These are phyloP conservation scores for Myxozyma neotropica DNA, from an alignment of 805 yeast genomes.

Conservation along the genomic window DNA sequence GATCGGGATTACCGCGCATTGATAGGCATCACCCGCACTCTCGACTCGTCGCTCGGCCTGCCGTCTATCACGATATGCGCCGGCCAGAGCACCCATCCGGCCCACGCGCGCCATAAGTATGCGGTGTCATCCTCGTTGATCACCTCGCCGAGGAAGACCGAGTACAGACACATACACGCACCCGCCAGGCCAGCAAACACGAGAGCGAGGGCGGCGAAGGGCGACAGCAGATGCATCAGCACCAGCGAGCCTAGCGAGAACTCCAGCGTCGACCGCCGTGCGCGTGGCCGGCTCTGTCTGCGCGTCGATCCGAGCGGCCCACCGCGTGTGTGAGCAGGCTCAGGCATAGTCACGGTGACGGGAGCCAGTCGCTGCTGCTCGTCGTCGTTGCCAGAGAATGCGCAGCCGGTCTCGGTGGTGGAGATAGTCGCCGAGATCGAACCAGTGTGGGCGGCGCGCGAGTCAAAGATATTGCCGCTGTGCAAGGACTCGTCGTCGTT, in stretches of 20 bases:
- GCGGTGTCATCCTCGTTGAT: slow-evolving; percentile 19
- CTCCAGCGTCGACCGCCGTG: background rate
- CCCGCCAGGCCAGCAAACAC: slow-evolving; percentile 17
- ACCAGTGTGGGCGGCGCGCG: background rate
- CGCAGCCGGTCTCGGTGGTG: background rate
- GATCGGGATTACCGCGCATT: no score
- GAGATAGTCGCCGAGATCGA: slow-evolving; percentile 6
- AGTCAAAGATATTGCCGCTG: background rate
- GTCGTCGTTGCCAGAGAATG: background rate
- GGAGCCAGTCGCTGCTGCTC: slow-evolving; percentile 3
- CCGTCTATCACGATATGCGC: background rate
- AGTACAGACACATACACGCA: slow-evolving; percentile 19
- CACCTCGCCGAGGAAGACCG: slow-evolving; percentile 22
- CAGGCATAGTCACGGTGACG: background rate
- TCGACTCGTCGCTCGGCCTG: background rate
- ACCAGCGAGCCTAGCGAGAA: slow-evolving; percentile 8
- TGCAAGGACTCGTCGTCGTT: background rate
- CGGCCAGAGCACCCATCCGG: slow-evolving; percentile 18
- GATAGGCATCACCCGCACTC: background rate
- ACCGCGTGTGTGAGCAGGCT: background rate
- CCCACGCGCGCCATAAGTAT: slow-evolving; percentile 29
- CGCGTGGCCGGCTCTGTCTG: background rate
- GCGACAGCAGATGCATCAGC: slow-evolving; percentile 15
- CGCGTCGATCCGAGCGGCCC: background rate
- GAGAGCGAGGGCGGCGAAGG: slow-evolving; percentile 15